Evolutionary conservation across 1,284 basidiomycete species (phyloP).

Genomic region (Chalciporus piperatoides): DNA sequence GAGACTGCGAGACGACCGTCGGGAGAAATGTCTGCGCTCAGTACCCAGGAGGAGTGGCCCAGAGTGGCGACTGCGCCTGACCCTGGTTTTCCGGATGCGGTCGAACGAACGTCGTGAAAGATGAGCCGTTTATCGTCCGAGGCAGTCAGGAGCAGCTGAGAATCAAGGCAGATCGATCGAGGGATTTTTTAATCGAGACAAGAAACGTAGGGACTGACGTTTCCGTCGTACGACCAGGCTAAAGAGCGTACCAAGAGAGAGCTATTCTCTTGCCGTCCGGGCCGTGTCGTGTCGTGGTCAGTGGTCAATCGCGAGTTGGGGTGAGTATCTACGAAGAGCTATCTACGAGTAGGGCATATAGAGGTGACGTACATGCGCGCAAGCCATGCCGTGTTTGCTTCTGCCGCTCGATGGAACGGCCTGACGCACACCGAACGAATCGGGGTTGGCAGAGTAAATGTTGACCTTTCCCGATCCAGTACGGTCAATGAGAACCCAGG

Average conservation of each 20-base stretch:
- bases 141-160: conserved; percentile 74
- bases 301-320: not conserved
- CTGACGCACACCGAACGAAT: conserved; percentile 59
- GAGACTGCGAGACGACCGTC: conserved; percentile 75
- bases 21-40: conserved; percentile 74
- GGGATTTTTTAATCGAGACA: conserved; percentile 20
- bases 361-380: conserved; percentile 62
- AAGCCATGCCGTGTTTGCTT: conserved; percentile 78
- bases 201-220: conserved; percentile 32
- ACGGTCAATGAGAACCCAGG: conserved; percentile 13
- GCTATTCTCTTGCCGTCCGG: conserved; percentile 80
- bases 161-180: conserved; percentile 7
- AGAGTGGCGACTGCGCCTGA: conserved; percentile 78
- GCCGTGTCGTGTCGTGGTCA: conserved; percentile 49
- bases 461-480: conserved; percentile 63
- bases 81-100: conserved; percentile 54
- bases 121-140: conserved; percentile 87
- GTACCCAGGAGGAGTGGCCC: conserved; percentile 86
- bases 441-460: conserved; percentile 58
- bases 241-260: conserved; percentile 73
- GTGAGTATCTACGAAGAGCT: conserved; percentile 3
- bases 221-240: conserved; percentile 79
- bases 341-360: conserved; percentile 7
- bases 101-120: conserved; percentile 75
- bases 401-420: conserved; percentile 62